Base-by-base conservation (phyloP, 805 yeast genomes). In the Ascoidea asiatica region DNA sequence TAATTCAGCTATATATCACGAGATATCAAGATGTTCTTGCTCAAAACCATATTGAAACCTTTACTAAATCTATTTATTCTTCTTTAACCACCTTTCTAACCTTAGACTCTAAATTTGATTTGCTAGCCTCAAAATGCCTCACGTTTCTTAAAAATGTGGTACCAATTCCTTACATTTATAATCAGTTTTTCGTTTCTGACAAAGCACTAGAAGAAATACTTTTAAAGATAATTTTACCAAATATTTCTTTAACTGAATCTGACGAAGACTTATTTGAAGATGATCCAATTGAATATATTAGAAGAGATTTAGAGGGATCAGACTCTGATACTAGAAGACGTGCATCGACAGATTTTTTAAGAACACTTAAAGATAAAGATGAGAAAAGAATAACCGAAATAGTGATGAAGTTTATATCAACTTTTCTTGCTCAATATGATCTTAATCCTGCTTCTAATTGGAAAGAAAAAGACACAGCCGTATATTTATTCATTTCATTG, bases 201-300 rank as follows among this genome's bases (percentile, higher is more conserved):
- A 72, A 72, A 37, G 75, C 81, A 1, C 64, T 92, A 54, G 76
- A 77, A 51, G 88, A 83, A 57, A 74, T 92, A 42, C 75, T 89
- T 4, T 85, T 82, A 54, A 81, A 83, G 53, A 82, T 92, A 50
- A 78, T 92, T 43, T 69, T 92, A 50, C 98, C 98, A 37, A 92
- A 92, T 59, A 78, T 89, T 53, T 73, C 79, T 8, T 71, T 92
- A 48, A 77, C 97, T 56, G 90, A 83, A 46, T 70, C 82, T 1
- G 99, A 92, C 58, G 87, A 86, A 55, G 98, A 94, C 61, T 62
- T 81, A 49, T 90, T 92, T 60, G 98, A 92, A 62, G 98, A 92
- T 62, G 98, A 92, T 58, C 98, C 98, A 36, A 81, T 92, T 44
- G 94, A 86, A 55, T 92, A 72, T 58, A 89, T 89, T 19, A 75